Conservation (phyloP, 1,284 basidiomycete genomes). For the Malassezia yamatoensis region DNA sequence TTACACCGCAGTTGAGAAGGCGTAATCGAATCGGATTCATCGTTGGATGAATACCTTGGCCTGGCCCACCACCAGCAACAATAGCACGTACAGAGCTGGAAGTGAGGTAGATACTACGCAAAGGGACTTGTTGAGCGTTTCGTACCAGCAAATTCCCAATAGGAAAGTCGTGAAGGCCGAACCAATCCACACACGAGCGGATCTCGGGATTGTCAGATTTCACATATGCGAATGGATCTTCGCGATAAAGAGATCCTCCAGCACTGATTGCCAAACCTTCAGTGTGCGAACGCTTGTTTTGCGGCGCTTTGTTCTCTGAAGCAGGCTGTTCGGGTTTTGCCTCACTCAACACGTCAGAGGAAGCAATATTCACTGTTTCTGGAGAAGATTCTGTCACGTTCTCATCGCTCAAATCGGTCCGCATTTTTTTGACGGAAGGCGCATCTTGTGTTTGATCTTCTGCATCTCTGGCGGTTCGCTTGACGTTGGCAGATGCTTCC, state of each 20-base stretch:
- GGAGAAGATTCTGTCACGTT: slow-evolving; percentile 9
- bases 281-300: slow-evolving; percentile 4
- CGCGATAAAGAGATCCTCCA: slow-evolving; percentile 40
- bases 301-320: slow-evolving; percentile 22
- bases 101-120: slow-evolving; percentile 78
- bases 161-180: slow-evolving; percentile 70
- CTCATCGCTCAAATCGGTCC: slow-evolving; percentile 16
- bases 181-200: slow-evolving; percentile 56
- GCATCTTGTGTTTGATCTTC: slow-evolving; percentile 5
- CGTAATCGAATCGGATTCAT: slow-evolving; percentile 67
- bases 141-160: slow-evolving; percentile 70
- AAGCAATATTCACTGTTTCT: background rate
- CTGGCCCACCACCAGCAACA: slow-evolving; percentile 60
- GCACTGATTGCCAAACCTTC: slow-evolving; percentile 27
- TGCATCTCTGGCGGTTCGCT: slow-evolving; percentile 20
- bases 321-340: slow-evolving; percentile 29
- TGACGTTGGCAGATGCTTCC: slow-evolving; percentile 16
- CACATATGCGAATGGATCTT: slow-evolving; percentile 42
- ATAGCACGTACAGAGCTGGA: slow-evolving; percentile 68
- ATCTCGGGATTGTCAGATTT: slow-evolving; percentile 27
- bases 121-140: slow-evolving; percentile 65
- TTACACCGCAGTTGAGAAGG: slow-evolving; percentile 81
- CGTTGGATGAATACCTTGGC: slow-evolving; percentile 29
- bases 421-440: slow-evolving; percentile 26
- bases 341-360: slow-evolving; percentile 5